Base-by-base conservation (phyloP, 176 grass and related monocot species). In the Eragrostis curvula region DNA sequence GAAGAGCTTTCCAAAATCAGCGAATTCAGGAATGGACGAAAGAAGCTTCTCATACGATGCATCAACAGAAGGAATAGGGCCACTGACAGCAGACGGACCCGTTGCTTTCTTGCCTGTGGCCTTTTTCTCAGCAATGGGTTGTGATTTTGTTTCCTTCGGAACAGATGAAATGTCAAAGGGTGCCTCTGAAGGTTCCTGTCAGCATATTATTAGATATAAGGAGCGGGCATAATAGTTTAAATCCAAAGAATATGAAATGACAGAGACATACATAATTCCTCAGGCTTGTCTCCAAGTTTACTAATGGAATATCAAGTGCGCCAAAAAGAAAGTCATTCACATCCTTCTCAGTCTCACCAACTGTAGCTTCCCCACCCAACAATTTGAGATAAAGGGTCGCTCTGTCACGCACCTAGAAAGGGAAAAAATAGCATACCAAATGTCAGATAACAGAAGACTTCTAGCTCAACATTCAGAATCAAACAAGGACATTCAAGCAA, bases 101-200 rank as follows among this genome's bases (percentile, higher is more conserved):
- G 93, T 81, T 84, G 79, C 74, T 68, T 99, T 99, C 83, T 99
- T 99, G 67, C 96, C 96, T 25, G 89, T 71, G 42, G 96, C 80
- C 72, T 99, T 99, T 84, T 99, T 99, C 87, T 99, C 96, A 21
- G 91, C 80, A 79, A 96, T 85, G 68, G 91, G 96, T 86, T 94
- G 96, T 66, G 89, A 89, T 85, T 95, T 99, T 18, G 89, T 83
- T 78, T 99, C 96, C 86, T 46, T 93, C 0, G 93, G 50, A 36
- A 99, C 96, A 80, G 87, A 90, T 46, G 81, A 87, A 62, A 99
- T 92, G 79, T 99, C 96, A 87, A 99, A 99, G 72, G 93, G 87
- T 80, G 50, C 77, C 57, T 99, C 96, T 7, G 93, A 94, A 59
- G 93, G 75, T 77, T 91, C 96, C 96, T 99, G 85, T 43, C 16